phyloP scores from a whole-genome alignment of 2,329 filamentous ascomycete species.

The Escovopsis weberi region DNA sequence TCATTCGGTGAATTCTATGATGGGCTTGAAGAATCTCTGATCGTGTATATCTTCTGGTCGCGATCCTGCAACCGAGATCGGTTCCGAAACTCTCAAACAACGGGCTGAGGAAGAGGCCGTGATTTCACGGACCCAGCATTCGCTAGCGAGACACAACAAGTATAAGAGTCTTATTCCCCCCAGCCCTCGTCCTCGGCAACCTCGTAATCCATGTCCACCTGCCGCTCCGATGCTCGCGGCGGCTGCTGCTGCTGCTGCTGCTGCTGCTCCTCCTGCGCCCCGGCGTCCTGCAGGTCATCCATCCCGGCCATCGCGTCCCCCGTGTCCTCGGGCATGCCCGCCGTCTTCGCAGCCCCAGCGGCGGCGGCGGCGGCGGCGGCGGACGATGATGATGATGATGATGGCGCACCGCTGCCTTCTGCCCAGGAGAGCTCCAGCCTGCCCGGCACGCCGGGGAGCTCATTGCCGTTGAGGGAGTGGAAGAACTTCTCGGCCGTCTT shows the following conservation, averaged over 20 bases:
- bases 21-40: too few species aligned
- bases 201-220: slow-evolving; percentile 37
- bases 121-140: neutral
- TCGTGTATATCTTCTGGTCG: too few species aligned
- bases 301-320: slow-evolving; percentile 14
- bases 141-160: neutral
- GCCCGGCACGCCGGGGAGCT: slow-evolving; percentile 47
- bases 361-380: neutral
- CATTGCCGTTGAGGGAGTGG: slow-evolving; percentile 38
- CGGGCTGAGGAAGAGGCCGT: neutral
- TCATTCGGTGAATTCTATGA: too few species aligned
- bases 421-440: slow-evolving; percentile 53
- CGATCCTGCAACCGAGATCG: too few species aligned
- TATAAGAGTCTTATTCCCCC: slow-evolving; percentile 11
- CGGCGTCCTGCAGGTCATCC: slow-evolving; percentile 10
- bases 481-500: slow-evolving; percentile 58
- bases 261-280: slow-evolving; percentile 8
- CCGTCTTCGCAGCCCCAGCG: neutral
- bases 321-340: neutral
- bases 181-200: slow-evolving; percentile 37
- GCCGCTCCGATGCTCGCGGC: slow-evolving; percentile 13
- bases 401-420: slow-evolving; percentile 6
- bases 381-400: slow-evolving; percentile 2
- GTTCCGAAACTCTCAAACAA: too few species aligned
- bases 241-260: slow-evolving; percentile 10